Evolutionary conservation across 75 land plant genomes (phyloP).

Genomic region (Gnetum montanum): DNA sequence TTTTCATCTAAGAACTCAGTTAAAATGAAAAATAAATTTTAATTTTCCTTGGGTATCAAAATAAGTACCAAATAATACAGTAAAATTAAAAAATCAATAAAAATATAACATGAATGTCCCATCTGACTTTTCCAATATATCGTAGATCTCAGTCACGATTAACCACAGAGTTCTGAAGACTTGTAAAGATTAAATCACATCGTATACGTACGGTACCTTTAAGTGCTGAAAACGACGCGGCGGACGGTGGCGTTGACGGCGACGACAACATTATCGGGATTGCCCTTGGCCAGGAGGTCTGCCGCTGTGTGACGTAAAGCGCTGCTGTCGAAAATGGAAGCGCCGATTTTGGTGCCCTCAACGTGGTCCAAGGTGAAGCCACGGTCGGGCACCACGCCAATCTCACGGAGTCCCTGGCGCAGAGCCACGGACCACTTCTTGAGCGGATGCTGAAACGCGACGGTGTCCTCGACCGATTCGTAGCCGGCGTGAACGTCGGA

Average conservation of each 20-base stretch:
- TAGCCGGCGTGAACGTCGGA: constrained; percentile 27
- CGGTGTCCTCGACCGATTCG: constrained; percentile 62
- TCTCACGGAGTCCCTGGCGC: constrained; percentile 65
- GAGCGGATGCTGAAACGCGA: constrained; percentile 48
- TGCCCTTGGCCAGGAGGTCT: constrained; percentile 58
- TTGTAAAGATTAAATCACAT: too few species aligned
- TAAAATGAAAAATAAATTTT: too few species aligned
- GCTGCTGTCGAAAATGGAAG: constrained; percentile 55
- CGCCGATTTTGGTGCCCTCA: constrained; percentile 79
- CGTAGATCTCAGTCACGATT: too few species aligned
- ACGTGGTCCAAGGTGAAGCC: constrained; percentile 60
- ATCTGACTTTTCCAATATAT: too few species aligned
- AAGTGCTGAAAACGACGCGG: constrained; percentile 36
- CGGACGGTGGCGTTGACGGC: constrained; percentile 55
- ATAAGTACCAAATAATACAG: too few species aligned
- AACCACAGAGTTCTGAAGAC: too few species aligned
- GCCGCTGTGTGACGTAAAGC: constrained; percentile 71
- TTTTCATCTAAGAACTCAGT: too few species aligned
- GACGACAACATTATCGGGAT: constrained; percentile 34
- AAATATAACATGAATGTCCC: too few species aligned
- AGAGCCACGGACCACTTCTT: constrained; percentile 39
- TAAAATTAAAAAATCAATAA: too few species aligned
- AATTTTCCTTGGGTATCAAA: too few species aligned
- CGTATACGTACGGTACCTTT: too few species aligned
- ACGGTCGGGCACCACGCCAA: constrained; percentile 59